A percentile compares a stretch with the other conserved stretches of the same genome.
Conservation (phyloP, 202 grass and related monocot genomes). For the Musa balbisiana region DNA sequence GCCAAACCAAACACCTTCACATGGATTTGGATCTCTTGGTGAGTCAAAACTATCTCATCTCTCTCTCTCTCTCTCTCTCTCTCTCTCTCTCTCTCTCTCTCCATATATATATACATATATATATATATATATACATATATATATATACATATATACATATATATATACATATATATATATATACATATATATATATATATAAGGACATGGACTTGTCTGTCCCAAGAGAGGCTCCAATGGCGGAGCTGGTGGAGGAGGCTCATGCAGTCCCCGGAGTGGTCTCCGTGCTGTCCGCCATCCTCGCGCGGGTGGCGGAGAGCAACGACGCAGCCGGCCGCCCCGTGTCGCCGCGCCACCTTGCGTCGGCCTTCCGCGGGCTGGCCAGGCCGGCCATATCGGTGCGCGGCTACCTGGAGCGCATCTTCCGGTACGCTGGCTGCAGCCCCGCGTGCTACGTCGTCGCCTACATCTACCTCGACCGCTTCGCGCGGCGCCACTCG, state of each 20-base stretch:
- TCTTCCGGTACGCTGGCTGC: conserved; percentile 59
- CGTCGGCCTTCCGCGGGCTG: conserved; percentile 32
- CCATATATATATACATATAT: neutral
- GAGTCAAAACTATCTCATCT: too few relatives aligned
- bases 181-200: too few relatives aligned
- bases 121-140: too few relatives aligned
- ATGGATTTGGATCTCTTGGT: too few relatives aligned
- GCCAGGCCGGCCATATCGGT: conserved; percentile 45
- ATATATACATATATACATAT: neutral
- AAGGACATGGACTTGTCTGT: too few relatives aligned
- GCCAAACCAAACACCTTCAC: too few relatives aligned
- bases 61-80: too few relatives aligned
- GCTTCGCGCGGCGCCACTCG: conserved; percentile 21
- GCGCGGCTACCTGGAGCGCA: conserved; percentile 48
- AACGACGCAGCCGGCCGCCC: conserved; percentile 17
- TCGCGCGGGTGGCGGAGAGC: conserved; percentile 37
- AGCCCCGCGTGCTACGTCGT: conserved; percentile 58
- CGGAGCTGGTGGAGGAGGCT: neutral
- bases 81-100: too few relatives aligned
- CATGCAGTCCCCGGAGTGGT: conserved; percentile 30
- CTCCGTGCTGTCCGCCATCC: conserved; percentile 37
- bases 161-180: neutral
- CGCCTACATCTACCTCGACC: conserved; percentile 70
- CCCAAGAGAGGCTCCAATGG: neutral
- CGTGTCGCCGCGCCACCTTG: neutral